Conservation (phyloP, 2,329 filamentous ascomycete species). For the Tricladium varicosporioides region DNA sequence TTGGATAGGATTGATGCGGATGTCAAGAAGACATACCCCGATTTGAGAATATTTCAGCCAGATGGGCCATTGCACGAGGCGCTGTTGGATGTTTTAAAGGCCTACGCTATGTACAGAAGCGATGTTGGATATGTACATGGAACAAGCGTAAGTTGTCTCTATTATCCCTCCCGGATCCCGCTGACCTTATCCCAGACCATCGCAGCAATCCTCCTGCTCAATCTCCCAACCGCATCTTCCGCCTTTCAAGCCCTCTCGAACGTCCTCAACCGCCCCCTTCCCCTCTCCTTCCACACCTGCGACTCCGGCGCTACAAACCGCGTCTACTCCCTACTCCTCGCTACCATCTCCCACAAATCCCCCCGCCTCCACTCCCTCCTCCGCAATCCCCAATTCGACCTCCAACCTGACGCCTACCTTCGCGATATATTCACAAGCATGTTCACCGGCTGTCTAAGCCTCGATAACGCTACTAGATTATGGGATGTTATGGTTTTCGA, state of each 20-base stretch:
- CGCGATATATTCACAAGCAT: conserved; percentile 60
- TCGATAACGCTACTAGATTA: conserved; percentile 69
- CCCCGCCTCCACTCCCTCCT: conserved; percentile 64
- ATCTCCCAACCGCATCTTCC: conserved; percentile 60
- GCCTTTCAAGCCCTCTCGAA: conserved; percentile 75
- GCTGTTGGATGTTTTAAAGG: conserved; percentile 70
- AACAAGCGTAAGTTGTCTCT: conserved; percentile 60
- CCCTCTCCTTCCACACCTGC: conserved; percentile 71
- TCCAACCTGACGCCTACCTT: conserved; percentile 53
- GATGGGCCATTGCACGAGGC: conserved; percentile 60
- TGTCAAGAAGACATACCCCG: conserved; percentile 65
- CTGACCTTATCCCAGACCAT: conserved; percentile 52
- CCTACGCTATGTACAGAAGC: conserved; percentile 78
- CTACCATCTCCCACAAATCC: conserved; percentile 64
- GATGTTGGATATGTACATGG: conserved; percentile 77
- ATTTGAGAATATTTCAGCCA: conserved; percentile 65
- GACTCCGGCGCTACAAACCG: conserved; percentile 68
- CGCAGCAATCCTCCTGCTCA: conserved; percentile 70
- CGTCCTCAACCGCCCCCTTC: conserved; percentile 71
- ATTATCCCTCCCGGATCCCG: conserved; percentile 7
- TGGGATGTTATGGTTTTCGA: conserved; percentile 87
- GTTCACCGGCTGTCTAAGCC: conserved; percentile 60
- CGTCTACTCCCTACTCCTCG: conserved; percentile 67
- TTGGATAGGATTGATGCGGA: conserved; percentile 64
- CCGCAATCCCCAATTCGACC: conserved; percentile 45